Percentiles rank a stretch among this genome's conserved stretches.
phyloP scores from a whole-genome alignment of 1,284 basidiomycete genomes.

The Ustilago curta region DNA sequence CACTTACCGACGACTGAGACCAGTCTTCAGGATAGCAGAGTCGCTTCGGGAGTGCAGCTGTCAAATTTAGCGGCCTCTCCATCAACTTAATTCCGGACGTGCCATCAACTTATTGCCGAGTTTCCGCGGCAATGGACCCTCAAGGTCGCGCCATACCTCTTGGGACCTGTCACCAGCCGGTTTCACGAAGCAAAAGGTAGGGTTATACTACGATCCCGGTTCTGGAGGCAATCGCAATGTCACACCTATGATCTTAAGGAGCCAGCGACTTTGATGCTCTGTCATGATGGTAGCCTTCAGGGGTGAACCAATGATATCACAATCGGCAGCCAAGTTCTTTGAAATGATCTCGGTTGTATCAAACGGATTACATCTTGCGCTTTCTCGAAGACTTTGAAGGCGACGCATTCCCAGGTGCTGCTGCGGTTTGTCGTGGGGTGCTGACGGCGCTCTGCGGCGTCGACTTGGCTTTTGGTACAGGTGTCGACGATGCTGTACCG shows the following conservation, averaged over 20 bases:
- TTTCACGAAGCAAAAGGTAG: too few species aligned
- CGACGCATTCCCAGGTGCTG: neutral
- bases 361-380: conserved; percentile 26
- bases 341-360: neutral
- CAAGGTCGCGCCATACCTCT: neutral
- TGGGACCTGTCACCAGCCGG: too few species aligned
- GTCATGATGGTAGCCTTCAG: too few species aligned
- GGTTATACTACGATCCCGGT: too few species aligned
- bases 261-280: too few species aligned
- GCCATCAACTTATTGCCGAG: conserved; percentile 3
- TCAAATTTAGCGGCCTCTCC: conserved; percentile 4
- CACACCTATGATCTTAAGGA: too few species aligned
- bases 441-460: neutral
- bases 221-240: too few species aligned
- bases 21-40: neutral
- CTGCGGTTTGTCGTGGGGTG: conserved; percentile 1
- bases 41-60: neutral
- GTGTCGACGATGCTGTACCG: conserved; percentile 10
- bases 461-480: conserved; percentile 3
- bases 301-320: too few species aligned
- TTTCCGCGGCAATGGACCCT: neutral
- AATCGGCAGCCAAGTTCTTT: too few species aligned
- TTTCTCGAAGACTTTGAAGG: conserved; percentile 33
- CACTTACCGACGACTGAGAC: too few species aligned
- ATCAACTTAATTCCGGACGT: conserved; percentile 3